These are phyloP conservation scores for Stemphylium lycopersici DNA, from an alignment of 2,329 filamentous ascomycete genomes.

Conservation along the genomic window DNA sequence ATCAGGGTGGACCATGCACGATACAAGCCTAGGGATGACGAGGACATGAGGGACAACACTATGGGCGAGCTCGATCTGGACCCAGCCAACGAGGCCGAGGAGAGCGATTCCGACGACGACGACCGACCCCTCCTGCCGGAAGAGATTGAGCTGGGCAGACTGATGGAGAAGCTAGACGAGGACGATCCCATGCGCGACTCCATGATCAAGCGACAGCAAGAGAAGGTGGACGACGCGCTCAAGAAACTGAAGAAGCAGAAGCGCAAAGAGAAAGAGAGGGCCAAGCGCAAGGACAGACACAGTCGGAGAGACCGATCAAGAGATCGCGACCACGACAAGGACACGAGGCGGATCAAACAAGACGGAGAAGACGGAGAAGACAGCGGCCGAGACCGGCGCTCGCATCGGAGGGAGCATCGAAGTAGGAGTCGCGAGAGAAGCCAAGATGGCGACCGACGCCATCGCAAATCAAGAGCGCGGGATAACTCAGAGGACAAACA, in stretches of 20 bases:
- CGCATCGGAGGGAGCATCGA: conserved; percentile 18
- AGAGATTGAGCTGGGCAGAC: conserved; percentile 75
- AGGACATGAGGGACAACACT: conserved; percentile 67
- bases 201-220: conserved; percentile 87
- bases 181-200: conserved; percentile 98
- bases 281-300: conserved; percentile 47
- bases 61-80: conserved; percentile 56
- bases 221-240: conserved; percentile 77
- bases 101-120: conserved; percentile 49
- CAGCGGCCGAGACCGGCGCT: conserved; percentile 12
- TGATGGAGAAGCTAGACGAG: conserved; percentile 84
- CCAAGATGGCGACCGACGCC: conserved; percentile 17
- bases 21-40: conserved; percentile 85
- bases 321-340: conserved; percentile 29
- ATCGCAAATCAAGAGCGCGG: conserved; percentile 6
- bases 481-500: conserved; percentile 19
- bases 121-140: conserved; percentile 74
- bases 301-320: conserved; percentile 32
- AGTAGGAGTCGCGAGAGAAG: conserved; percentile 23
- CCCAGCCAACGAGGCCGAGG: conserved; percentile 47
- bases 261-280: conserved; percentile 54
- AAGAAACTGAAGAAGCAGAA: conserved; percentile 59
- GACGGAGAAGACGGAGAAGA: conserved; percentile 20
- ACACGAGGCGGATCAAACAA: conserved; percentile 31
- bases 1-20: conserved; percentile 90